phyloP scores from a whole-genome alignment of 257 asterid genomes.

The Solanum ahanhuiri region DNA sequence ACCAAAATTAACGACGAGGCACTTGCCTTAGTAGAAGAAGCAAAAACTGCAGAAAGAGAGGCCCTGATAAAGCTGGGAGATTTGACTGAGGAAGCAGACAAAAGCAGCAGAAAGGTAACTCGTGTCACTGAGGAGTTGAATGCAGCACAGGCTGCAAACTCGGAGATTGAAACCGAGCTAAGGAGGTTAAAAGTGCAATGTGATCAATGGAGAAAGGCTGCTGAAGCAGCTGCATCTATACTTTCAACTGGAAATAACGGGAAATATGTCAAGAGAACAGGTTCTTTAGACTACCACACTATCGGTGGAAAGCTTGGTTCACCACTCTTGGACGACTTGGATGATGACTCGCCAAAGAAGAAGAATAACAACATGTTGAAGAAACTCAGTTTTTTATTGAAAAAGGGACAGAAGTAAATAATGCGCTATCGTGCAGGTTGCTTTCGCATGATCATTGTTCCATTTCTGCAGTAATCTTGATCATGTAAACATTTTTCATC shows the following conservation, averaged over 20 bases:
- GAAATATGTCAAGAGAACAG: constrained; percentile 46
- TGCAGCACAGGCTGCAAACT: constrained; percentile 62
- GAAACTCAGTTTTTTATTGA: constrained; percentile 73
- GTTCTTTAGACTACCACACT: constrained; percentile 47
- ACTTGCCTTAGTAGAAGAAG: constrained; percentile 32
- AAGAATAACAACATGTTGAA: constrained; percentile 63
- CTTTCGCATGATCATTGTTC: not conserved
- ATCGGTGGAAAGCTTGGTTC: constrained; percentile 56
- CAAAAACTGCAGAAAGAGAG: constrained; percentile 54
- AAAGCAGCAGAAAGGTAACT: constrained; percentile 38
- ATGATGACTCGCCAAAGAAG: constrained; percentile 72
- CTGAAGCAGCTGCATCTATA: constrained; percentile 85
- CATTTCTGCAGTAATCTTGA: not conserved
- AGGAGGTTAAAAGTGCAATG: constrained; percentile 78
- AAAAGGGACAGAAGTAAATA: constrained; percentile 63
- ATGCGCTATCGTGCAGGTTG: not conserved
- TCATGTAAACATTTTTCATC: not conserved
- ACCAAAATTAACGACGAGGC: constrained; percentile 31
- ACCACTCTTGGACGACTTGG: constrained; percentile 49
- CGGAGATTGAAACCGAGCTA: constrained; percentile 68
- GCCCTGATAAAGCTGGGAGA: constrained; percentile 51
- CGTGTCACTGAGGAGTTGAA: constrained; percentile 55
- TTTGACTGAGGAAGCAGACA: constrained; percentile 64
- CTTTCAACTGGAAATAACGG: constrained; percentile 53
- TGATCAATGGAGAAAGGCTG: constrained; percentile 98